phyloP scores from a whole-genome alignment of 441 rosid species.

The Euphorbia celastroides region DNA sequence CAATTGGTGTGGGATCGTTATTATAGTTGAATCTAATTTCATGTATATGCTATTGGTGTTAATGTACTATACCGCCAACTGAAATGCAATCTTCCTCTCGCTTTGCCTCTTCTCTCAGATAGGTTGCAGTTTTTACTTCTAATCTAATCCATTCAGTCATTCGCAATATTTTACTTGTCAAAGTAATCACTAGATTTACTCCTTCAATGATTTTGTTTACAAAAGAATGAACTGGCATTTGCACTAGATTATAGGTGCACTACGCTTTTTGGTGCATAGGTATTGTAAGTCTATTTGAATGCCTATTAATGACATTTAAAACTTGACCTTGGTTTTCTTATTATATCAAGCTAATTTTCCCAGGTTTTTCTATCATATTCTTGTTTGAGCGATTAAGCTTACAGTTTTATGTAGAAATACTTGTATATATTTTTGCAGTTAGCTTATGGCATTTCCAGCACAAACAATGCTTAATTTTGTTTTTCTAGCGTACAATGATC shows the following conservation, averaged over 20 bases:
- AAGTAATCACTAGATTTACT: neutral
- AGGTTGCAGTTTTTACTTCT: neutral
- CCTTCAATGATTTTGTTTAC: too few relatives aligned
- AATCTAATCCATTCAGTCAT: too few relatives aligned
- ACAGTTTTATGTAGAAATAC: neutral
- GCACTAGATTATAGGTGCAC: neutral
- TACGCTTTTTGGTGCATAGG: neutral
- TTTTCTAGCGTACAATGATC: neutral
- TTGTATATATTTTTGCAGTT: neutral
- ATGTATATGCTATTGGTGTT: neutral
- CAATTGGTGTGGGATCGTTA: neutral
- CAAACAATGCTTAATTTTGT: too few relatives aligned
- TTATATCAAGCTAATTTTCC: neutral
- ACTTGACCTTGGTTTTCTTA: neutral
- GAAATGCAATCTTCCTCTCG: neutral
- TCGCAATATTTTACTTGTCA: neutral
- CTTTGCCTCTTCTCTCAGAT: neutral
- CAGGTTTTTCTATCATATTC: neutral
- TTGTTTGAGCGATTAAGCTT: neutral
- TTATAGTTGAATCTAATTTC: neutral
- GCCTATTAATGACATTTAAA: too few relatives aligned
- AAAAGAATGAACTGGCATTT: neutral
- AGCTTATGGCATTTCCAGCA: neutral
- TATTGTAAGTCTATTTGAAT: neutral
- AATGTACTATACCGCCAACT: neutral